Percentiles rank a stretch among this genome's conserved stretches.
These are phyloP conservation scores for Septoria petroselini DNA, from an alignment of 2,329 filamentous ascomycete genomes.

Conservation along the genomic window DNA sequence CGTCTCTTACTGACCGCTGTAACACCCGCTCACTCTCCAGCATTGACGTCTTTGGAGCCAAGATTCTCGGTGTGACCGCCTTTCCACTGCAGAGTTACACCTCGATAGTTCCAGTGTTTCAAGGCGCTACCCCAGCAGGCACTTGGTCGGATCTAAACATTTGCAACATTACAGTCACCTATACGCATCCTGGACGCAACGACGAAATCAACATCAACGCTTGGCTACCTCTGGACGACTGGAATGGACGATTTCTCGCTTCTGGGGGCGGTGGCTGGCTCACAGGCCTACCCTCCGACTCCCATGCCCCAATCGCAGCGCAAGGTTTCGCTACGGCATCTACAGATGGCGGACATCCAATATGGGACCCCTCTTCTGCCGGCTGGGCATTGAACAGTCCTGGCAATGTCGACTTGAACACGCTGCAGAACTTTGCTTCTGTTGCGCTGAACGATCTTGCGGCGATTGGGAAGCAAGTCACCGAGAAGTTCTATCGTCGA, in stretches of 20 bases:
- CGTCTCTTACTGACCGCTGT: slow-evolving; percentile 1
- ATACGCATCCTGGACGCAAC: slow-evolving; percentile 39
- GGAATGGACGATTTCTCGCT: slow-evolving; percentile 41
- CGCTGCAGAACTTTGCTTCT: slow-evolving; percentile 37
- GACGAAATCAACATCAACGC: slow-evolving; percentile 37
- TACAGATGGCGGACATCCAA: slow-evolving; percentile 32
- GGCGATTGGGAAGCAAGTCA: slow-evolving; percentile 34
- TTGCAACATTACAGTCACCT: slow-evolving; percentile 41
- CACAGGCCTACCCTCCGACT: slow-evolving; percentile 22
- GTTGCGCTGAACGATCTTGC: slow-evolving; percentile 36
- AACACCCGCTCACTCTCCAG: background rate
- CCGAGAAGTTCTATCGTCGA: slow-evolving; percentile 34
- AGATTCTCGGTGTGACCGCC: slow-evolving; percentile 8
- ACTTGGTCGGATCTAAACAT: slow-evolving; percentile 22
- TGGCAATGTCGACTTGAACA: slow-evolving; percentile 36
- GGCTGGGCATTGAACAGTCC: slow-evolving; percentile 28
- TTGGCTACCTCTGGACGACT: slow-evolving; percentile 36
- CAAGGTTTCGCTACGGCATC: slow-evolving; percentile 30
- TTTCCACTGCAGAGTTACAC: slow-evolving; percentile 8
- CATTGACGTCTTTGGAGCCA: slow-evolving; percentile 12
- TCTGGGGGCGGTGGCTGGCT: slow-evolving; percentile 42
- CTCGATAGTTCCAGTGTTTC: background rate
- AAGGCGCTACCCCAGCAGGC: background rate
- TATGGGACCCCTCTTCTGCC: slow-evolving; percentile 10
- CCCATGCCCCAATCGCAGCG: slow-evolving; percentile 22